Base-by-base conservation (phyloP, 2,329 filamentous ascomycete genomes). In the Gaeumannomyces sp. region DNA sequence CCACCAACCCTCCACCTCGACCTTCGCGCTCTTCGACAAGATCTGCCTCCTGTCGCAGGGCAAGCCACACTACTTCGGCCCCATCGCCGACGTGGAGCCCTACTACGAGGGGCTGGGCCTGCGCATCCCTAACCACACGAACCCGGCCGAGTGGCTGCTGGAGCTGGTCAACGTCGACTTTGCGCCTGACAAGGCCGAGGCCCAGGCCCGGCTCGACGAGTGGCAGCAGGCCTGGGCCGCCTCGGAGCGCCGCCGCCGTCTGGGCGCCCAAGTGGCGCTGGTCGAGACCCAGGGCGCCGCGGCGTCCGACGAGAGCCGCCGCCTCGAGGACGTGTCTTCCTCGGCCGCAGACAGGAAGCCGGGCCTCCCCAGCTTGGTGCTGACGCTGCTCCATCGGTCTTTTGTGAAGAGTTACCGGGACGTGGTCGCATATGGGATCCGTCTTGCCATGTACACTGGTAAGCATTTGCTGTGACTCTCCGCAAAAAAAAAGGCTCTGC, bases 331-430 rank as follows among this genome's bases (percentile, higher is more conserved):
- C 57, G 57, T 19, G 22, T 45, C 38, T 19, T 22, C 38, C 35
- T 38, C 35, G 35, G 29, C 29, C 10, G 33, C 14, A n/a, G 25
- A 28, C 19, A 74, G 74, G 59, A 77, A 71, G 62, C 83, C 86
- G 0, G 78, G 79, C 8, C 70, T 78, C 4, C 71, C 81, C 3
- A 78, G 77, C 3, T 78, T 91, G 50, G 83, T 86, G 0, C 56
- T 87, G 5, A 87, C 89, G 0, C 81, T 96, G 4, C 81, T 95
- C 22, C 90, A 94, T 72, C 86, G 92, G 33, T 87, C 87, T 19
- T 92, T 91, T 72, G 87, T 96, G 75, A 96, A 96, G 77, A 89
- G 87, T 60, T 91, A 93, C 74, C 87, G 92, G 31, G 92, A 96
- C 73, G 82, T 96, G 8, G 86, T 96, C 63, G 91, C 89, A 0